Evolutionary conservation across 2,329 filamentous ascomycete species (phyloP), one percentile per base, ranked within the genome.

Genomic region (Fusarium azukiicola): DNA sequence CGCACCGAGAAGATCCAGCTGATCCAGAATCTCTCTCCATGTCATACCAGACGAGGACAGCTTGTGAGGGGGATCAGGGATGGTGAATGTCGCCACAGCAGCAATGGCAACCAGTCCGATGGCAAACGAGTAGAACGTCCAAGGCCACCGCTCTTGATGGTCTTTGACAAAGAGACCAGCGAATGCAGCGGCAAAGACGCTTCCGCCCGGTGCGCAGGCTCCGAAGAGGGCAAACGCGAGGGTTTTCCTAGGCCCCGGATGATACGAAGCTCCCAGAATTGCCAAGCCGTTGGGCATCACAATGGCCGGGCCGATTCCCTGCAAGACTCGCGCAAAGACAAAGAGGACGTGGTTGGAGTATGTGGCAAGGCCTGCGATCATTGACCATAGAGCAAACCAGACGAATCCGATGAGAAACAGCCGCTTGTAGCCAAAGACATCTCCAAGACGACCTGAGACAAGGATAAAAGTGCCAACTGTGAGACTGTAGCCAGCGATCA

Each of bases 261-360:
- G 85, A 77, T 94, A 95, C 0, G 91, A 89, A 0, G 88, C 87
- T 4, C 93, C 94, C 1, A 96, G 84, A 17, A 96, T 88, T 5
- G 93, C 94, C 32, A 96, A 85, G 0, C 89, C 93, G 76, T 95
- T 96, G 1, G 95, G 94, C 36, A 96, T 87, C 16, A 91, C 86
- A 46, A 96, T 87, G 1, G 94, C 93, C 1, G 93, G 92, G 0
- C 94, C 95, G 23, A 94, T 90, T 1, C 93, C 92, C 76, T 94
- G 92, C 5, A 94, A 83, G 0, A 90, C 91, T 10, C 93, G 88
- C n/a, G 88, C 87, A 47, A 90, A 86, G 74, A 91, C 87, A 79
- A 93, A 92, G 17, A 92, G 84, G 3, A 88, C 85, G 69, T 84
- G 84, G 69, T 84, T 84, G 9, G 87, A 87, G 72, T 89, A 90